Conservation (phyloP, 306 rosid species). For the Malus orientalis region DNA sequence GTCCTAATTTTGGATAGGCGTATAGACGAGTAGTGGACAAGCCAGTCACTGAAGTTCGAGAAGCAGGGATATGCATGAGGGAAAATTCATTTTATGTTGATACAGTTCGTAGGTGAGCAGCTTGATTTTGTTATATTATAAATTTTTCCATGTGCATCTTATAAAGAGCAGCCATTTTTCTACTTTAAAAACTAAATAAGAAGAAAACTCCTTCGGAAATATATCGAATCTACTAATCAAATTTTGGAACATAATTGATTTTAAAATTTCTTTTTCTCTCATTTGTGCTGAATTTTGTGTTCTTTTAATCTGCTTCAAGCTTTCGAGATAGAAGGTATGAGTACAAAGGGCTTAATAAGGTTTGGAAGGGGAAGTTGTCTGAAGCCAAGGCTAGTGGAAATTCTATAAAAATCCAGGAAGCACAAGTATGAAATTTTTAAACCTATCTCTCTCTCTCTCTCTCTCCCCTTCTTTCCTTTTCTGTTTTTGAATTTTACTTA, state of each 20-base stretch:
- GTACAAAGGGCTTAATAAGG: conserved; percentile 94
- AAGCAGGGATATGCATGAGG: conserved; percentile 98
- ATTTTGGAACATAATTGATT: background rate
- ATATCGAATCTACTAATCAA: background rate
- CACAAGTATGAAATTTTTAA: conserved; percentile 55
- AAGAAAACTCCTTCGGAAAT: background rate
- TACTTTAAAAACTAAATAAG: background rate
- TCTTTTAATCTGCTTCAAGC: conserved; percentile 43
- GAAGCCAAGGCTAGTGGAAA: conserved; percentile 91
- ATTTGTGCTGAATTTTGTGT: conserved; percentile 17
- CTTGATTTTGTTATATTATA: conserved; percentile 1
- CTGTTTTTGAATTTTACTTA: background rate
- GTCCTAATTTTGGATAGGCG: conserved; percentile 53
- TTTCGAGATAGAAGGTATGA: conserved; percentile 98
- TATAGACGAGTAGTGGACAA: conserved; percentile 89
- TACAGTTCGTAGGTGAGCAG: conserved; percentile 88
- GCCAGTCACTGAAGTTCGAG: conserved; percentile 85
- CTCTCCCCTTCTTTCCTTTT: background rate
- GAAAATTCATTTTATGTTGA: conserved; percentile 97
- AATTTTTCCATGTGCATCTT: background rate
- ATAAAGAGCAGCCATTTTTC: background rate
- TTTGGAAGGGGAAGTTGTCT: conserved; percentile 89
- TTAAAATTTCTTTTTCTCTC: conserved; percentile 8
- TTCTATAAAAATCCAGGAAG: conserved; percentile 86
- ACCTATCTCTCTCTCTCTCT: background rate